These are phyloP conservation scores for Nicotiana rustica DNA, from an alignment of 305 asterid genomes.

Conservation along the genomic window DNA sequence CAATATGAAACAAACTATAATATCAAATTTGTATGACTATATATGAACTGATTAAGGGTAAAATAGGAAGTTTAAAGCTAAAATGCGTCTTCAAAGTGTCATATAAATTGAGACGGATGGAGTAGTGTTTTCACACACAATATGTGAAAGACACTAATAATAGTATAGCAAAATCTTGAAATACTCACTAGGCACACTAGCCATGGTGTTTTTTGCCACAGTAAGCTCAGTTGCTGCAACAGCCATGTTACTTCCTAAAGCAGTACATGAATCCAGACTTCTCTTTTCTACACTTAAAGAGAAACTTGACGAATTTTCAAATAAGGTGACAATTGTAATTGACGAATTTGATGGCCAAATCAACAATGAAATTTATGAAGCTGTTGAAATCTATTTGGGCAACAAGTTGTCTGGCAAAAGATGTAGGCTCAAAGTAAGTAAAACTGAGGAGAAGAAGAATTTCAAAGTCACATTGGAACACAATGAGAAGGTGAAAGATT, in stretches of 20 bases:
- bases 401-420: background rate
- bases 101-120: too few species aligned
- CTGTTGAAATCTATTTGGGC: slow-evolving; percentile 31
- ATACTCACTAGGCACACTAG: too few species aligned
- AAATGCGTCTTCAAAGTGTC: too few species aligned
- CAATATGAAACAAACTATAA: too few species aligned
- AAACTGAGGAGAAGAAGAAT: background rate
- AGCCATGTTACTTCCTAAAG: background rate
- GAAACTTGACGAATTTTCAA: background rate
- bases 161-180: too few species aligned
- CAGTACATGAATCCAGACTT: background rate
- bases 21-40: too few species aligned
- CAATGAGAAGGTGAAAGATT: slow-evolving; percentile 41
- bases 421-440: background rate
- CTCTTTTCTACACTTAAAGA: background rate
- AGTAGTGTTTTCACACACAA: too few species aligned
- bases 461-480: slow-evolving; percentile 23
- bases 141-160: too few species aligned
- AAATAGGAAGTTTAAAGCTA: too few species aligned
- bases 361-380: slow-evolving; percentile 32
- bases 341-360: background rate
- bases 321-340: background rate
- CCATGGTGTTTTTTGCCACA: background rate
- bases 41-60: too few species aligned
- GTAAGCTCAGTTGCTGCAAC: background rate